A percentile compares a stretch with the other conserved stretches of the same genome.
Conservation (phyloP, 2,329 filamentous ascomycete species). For the Aspergillus spinulosporus region DNA sequence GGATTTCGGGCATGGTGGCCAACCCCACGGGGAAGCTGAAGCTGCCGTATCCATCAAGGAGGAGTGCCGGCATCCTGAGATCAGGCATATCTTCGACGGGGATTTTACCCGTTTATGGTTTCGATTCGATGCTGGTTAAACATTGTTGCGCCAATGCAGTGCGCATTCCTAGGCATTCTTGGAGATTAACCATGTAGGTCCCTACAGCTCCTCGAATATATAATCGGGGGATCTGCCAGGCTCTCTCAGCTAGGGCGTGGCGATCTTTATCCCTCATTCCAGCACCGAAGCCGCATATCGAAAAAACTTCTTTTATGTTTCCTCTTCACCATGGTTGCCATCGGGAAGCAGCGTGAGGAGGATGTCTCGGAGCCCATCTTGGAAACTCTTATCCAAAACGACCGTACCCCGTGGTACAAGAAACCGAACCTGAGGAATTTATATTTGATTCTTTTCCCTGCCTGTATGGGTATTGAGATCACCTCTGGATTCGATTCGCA, state of each 20-base stretch:
- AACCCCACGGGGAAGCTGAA: slow-evolving; percentile 15
- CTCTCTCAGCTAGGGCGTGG: neutral
- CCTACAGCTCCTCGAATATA: slow-evolving; percentile 11
- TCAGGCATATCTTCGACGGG: slow-evolving; percentile 5
- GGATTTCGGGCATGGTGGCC: neutral
- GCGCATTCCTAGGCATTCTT: neutral
- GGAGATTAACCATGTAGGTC: neutral
- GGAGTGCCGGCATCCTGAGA: slow-evolving; percentile 1
- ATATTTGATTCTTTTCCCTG: slow-evolving; percentile 60
- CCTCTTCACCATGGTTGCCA: slow-evolving; percentile 20
- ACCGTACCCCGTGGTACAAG: slow-evolving; percentile 54
- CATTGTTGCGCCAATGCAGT: slow-evolving; percentile 9
- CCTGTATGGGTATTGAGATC: slow-evolving; percentile 64
- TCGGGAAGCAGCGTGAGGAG: slow-evolving; percentile 27
- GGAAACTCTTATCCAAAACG: slow-evolving; percentile 27
- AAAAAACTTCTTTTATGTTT: neutral
- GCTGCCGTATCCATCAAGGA: slow-evolving; percentile 12
- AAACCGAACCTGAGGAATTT: slow-evolving; percentile 60
- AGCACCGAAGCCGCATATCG: too few relatives aligned
- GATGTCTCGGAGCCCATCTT: slow-evolving; percentile 27
- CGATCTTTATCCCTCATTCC: too few relatives aligned
- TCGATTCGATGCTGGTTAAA: slow-evolving; percentile 4
- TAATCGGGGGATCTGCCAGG: neutral
- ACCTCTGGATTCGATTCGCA: slow-evolving; percentile 61
- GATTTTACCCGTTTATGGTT: slow-evolving; percentile 14